phyloP scores from a whole-genome alignment of 495 filamentous ascomycete species.

The Penicillium taxi region DNA sequence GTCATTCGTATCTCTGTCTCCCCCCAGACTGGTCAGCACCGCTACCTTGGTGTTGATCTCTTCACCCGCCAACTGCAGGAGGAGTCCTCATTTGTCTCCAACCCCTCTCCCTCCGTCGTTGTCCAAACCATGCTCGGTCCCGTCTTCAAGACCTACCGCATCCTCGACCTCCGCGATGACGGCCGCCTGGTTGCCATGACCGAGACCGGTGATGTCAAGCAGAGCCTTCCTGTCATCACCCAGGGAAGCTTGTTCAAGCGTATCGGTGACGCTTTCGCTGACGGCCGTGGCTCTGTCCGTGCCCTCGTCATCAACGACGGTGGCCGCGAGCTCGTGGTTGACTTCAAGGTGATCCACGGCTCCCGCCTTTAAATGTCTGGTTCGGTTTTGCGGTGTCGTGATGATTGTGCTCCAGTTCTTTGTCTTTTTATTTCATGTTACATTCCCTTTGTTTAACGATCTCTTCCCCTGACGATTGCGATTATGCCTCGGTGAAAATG shows the following conservation, averaged over 20 bases:
- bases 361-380: slow-evolving; percentile 50
- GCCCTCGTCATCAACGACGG: slow-evolving; percentile 94
- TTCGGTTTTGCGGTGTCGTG: slow-evolving; percentile 6
- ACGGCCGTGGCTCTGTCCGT: slow-evolving; percentile 86
- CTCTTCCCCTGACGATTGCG: slow-evolving; percentile 16
- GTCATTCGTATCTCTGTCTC: slow-evolving; percentile 99
- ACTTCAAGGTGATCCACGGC: slow-evolving; percentile 96
- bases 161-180: slow-evolving; percentile 92
- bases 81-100: slow-evolving; percentile 95
- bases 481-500: slow-evolving; percentile 13
- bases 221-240: slow-evolving; percentile 83
- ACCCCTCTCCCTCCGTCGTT: slow-evolving; percentile 89
- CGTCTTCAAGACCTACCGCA: slow-evolving; percentile 99
- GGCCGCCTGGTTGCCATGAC: slow-evolving; percentile 74
- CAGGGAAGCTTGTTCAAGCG: slow-evolving; percentile 81
- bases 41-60: slow-evolving; percentile 98
- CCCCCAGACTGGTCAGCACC: slow-evolving; percentile 95
- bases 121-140: slow-evolving; percentile 99
- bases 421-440: slow-evolving; percentile 3
- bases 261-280: slow-evolving; percentile 77
- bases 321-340: slow-evolving; percentile 89
- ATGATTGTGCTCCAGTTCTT: slow-evolving; percentile 5
- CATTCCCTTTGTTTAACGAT: slow-evolving; percentile 24
- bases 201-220: slow-evolving; percentile 94
- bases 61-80: slow-evolving; percentile 99